These are phyloP conservation scores for Hevea brasiliensis DNA, from an alignment of 345 rosid genomes.

Conservation along the genomic window DNA sequence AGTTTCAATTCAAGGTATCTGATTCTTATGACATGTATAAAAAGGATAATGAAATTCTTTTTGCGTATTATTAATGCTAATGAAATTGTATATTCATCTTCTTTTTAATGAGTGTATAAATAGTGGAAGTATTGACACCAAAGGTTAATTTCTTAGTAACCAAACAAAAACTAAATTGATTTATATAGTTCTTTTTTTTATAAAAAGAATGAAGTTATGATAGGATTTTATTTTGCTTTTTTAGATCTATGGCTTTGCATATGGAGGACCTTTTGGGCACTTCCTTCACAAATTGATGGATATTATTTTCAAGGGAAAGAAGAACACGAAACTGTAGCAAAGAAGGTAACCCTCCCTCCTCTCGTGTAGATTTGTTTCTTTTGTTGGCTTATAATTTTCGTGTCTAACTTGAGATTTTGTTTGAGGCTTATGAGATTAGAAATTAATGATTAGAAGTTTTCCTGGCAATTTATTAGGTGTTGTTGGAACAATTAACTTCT, in stretches of 20 bases:
- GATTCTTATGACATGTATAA: background rate
- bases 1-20: background rate
- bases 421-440: background rate
- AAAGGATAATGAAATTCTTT: background rate
- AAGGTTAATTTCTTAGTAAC: background rate
- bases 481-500: slow-evolving; percentile 74
- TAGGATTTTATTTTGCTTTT: too few relatives aligned
- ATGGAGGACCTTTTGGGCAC: slow-evolving; percentile 92
- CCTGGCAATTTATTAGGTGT: slow-evolving; percentile 47
- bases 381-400: background rate
- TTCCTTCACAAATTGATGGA: slow-evolving; percentile 84
- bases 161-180: background rate
- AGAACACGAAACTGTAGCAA: slow-evolving; percentile 64
- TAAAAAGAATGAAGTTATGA: background rate
- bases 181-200: too few relatives aligned
- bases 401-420: too few relatives aligned
- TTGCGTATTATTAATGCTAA: background rate
- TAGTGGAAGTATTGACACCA: background rate
- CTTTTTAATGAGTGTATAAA: too few relatives aligned
- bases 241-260: slow-evolving; percentile 83
- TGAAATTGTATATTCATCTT: background rate
- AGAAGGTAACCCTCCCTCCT: slow-evolving; percentile 70
- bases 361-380: background rate
- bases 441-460: background rate
- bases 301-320: slow-evolving; percentile 67